Conservation (phyloP, 768 basidiomycete species). For the Daedalea quercina region DNA sequence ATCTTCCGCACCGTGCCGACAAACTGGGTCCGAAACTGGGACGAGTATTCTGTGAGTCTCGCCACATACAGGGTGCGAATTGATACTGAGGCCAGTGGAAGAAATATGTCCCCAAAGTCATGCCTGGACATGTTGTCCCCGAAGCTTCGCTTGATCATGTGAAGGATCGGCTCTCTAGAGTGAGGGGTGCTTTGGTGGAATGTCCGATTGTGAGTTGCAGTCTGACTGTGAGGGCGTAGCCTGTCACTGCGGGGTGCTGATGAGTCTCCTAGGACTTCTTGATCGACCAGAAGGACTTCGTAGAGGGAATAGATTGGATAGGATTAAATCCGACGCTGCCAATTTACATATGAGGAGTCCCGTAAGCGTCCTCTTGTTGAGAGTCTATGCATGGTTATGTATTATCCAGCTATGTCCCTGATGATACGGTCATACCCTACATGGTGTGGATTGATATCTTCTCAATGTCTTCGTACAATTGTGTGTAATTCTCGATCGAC, state of each 20-base stretch:
- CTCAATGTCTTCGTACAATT: too few relatives aligned
- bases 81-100: not conserved
- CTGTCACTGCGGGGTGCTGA: not conserved
- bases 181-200: constrained; percentile 71
- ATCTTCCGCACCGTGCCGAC: constrained; percentile 83
- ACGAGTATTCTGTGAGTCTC: constrained; percentile 60
- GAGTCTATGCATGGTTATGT: too few relatives aligned
- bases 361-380: too few relatives aligned
- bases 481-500: too few relatives aligned
- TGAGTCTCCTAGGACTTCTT: constrained; percentile 63
- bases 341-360: constrained; percentile 67
- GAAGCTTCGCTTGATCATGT: constrained; percentile 57
- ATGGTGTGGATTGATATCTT: too few relatives aligned
- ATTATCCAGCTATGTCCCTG: too few relatives aligned
- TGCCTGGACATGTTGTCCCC: constrained; percentile 76
- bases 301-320: constrained; percentile 64
- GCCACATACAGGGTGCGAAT: not conserved
- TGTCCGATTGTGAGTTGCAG: constrained; percentile 49
- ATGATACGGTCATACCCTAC: too few relatives aligned
- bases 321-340: constrained; percentile 73
- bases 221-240: not conserved
- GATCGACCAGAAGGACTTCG: constrained; percentile 70
- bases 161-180: constrained; percentile 66
- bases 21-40: constrained; percentile 75
- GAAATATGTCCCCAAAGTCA: constrained; percentile 62